A percentile compares a stretch with the other conserved stretches of the same genome.
Evolutionary conservation across 1,284 basidiomycete species (phyloP).

Genomic region (Ustilago crameri): DNA sequence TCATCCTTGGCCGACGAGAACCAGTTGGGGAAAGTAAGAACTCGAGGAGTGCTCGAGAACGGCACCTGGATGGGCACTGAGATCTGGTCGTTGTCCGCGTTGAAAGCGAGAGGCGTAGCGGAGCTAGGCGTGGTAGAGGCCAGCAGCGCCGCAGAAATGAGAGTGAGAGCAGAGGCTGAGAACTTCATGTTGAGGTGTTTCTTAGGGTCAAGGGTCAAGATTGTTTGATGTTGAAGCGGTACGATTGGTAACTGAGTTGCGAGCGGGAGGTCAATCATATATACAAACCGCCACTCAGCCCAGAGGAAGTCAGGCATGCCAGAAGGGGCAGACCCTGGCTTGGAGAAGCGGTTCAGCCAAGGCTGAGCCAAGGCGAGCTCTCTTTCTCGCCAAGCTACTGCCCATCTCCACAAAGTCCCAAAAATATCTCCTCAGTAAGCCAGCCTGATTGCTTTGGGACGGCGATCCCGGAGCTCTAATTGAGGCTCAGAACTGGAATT

Average conservation of each 20-base stretch:
- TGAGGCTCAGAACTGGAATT: no score
- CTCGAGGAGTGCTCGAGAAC: constrained; percentile 27
- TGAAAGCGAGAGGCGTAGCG: constrained; percentile 33
- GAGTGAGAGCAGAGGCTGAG: constrained; percentile 16
- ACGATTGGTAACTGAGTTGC: no score
- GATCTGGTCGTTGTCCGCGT: constrained; percentile 35
- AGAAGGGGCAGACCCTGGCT: neutral
- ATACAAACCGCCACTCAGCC: neutral
- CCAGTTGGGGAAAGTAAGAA: constrained; percentile 49
- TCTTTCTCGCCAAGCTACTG: no score
- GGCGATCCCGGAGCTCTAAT: no score
- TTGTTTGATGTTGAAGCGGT: no score
- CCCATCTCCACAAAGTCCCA: no score
- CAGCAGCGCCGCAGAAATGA: constrained; percentile 28
- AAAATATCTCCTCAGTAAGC: no score
- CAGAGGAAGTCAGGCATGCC: no score
- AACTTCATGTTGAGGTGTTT: constrained; percentile 30
- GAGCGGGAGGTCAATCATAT: neutral
- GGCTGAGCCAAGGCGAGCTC: no score
- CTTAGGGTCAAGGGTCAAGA: neutral
- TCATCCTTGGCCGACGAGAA: constrained; percentile 15
- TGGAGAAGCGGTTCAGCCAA: no score
- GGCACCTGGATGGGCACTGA: constrained; percentile 50
- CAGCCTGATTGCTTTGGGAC: no score
- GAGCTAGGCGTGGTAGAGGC: constrained; percentile 2